Conservation (phyloP, 2,329 filamentous ascomycete genomes). For the Penicillium brasilianum region DNA sequence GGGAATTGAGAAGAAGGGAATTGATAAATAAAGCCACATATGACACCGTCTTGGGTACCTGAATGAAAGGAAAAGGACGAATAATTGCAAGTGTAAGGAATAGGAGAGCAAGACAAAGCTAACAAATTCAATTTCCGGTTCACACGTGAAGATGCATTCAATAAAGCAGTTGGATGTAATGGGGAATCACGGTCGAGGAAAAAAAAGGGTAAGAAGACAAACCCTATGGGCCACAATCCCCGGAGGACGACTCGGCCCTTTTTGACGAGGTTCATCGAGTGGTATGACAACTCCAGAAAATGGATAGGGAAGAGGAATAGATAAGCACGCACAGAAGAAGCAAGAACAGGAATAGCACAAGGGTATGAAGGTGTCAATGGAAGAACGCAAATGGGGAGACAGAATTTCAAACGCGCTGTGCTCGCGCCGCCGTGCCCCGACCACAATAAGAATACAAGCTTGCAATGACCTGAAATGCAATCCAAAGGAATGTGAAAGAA, state of each 20-base stretch:
- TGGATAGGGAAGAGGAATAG: constrained; percentile 9
- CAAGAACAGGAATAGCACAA: constrained; percentile 30
- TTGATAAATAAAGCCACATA: constrained; percentile 19
- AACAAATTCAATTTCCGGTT: constrained; percentile 33
- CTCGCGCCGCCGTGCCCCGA: constrained; percentile 29
- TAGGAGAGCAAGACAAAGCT: constrained; percentile 15
- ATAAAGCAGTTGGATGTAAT: constrained; percentile 31
- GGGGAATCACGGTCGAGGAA: constrained; percentile 35
- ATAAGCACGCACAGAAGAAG: constrained; percentile 22
- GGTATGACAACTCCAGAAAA: constrained; percentile 11
- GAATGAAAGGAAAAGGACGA: constrained; percentile 13
- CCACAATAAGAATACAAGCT: constrained; percentile 36
- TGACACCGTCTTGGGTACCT: constrained; percentile 18
- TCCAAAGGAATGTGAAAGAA: constrained; percentile 32
- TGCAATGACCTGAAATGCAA: constrained; percentile 40
- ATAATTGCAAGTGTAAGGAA: constrained; percentile 12
- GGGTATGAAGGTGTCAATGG: constrained; percentile 41
- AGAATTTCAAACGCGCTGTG: constrained; percentile 28
- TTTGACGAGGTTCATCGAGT: constrained; percentile 11
- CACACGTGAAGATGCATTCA: constrained; percentile 33
- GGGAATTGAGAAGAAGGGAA: constrained; percentile 14
- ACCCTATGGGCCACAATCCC: constrained; percentile 24
- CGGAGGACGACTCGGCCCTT: constrained; percentile 7
- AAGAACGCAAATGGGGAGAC: constrained; percentile 31
- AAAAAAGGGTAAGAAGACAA: constrained; percentile 4